Conservation (phyloP, 331 rosid species). For the Acacia concinna region DNA sequence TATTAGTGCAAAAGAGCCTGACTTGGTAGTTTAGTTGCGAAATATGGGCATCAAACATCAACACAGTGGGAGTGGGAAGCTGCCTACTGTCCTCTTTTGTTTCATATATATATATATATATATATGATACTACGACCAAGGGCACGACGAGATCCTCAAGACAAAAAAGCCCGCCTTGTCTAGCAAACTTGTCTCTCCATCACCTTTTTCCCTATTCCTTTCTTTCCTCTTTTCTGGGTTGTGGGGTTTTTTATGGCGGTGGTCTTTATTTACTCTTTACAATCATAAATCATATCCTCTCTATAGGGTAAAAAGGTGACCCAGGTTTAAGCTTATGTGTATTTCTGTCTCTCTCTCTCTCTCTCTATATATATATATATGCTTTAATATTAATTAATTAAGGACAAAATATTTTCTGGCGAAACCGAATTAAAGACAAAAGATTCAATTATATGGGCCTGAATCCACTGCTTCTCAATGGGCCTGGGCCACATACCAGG, state of each 20-base stretch:
- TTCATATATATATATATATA: not conserved
- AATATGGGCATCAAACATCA: not conserved
- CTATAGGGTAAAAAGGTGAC: not conserved
- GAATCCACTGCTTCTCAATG: not conserved
- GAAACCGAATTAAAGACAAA: not conserved
- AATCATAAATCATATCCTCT: not conserved
- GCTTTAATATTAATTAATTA: no score
- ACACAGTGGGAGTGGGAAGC: not conserved
- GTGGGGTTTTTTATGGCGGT: not conserved
- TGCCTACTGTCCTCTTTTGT: not conserved
- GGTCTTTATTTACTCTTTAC: no score
- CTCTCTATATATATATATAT: no score
- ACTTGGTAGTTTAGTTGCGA: not conserved
- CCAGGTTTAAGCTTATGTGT: no score
- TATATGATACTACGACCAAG: not conserved
- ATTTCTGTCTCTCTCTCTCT: no score
- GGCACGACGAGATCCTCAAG: not conserved
- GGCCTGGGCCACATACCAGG: not conserved
- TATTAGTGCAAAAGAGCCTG: not conserved
- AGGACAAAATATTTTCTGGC: no score
- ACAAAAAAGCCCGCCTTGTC: not conserved
- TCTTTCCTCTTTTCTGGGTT: not conserved
- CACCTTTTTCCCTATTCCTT: not conserved
- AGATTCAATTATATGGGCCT: not conserved
- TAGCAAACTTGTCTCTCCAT: not conserved